Base-by-base conservation (phyloP, 2,329 filamentous ascomycete genomes). In the Truncatella angustata region DNA sequence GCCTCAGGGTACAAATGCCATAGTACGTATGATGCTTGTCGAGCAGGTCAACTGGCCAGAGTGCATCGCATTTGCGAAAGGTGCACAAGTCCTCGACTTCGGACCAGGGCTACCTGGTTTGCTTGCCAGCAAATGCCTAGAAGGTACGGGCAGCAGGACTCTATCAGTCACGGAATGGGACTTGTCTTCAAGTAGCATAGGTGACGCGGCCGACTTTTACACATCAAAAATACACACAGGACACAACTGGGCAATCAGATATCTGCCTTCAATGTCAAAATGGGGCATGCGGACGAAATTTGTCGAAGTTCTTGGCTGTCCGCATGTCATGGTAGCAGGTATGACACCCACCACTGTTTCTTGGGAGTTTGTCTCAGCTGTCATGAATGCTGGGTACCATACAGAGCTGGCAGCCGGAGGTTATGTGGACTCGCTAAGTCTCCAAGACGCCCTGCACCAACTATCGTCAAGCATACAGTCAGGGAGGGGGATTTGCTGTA, bases 351-450 rank as follows among this genome's bases (percentile, higher is more conserved):
- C 84, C 54, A 97, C 92, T 0, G 90, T 95, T 3, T 84, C 89
- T 0, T 93, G 89, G 87, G 90, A 96, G 69, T 95, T 96, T 59
- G 90, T 96, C 39, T 87, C 90, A 5, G 89, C 91, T 1, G 92
- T 90, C n/a, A 96, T 96, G 88, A 93, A 92, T 60, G 90, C 91
- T 50, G 91, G 91, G n/a, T 96, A 96, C 70, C 89, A 95, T 58
- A 90, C 94, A 59, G 91, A 96, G 75, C 79, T 96, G 58, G 91
- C 86, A 54, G 91, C 90, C 66, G 91, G 91, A 68, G 91, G 91
- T 56, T 96, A 96, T 73, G 95, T 90, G 73, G 87, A 87, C 58
- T 86, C 86, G 45, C 87, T 86, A 69, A 84, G 77, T 53, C 91
- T 97, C 87, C 91, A 88, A 0, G 84, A 86, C 37, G 91, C 92